Conservation (phyloP, 345 rosid species). For the Populus simonii region DNA sequence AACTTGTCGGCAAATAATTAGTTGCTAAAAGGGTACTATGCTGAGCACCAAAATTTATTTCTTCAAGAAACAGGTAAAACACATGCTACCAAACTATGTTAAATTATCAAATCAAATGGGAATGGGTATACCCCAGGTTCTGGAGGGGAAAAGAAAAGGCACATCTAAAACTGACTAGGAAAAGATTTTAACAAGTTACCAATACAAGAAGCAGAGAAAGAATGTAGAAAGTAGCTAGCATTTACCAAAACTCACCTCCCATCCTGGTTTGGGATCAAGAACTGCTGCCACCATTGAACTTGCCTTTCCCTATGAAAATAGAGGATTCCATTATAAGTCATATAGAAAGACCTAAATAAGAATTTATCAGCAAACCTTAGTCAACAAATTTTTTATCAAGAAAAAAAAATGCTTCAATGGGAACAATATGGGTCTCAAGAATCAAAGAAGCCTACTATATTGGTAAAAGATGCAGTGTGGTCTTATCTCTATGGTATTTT, state of each 20-base stretch:
- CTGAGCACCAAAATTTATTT: not conserved
- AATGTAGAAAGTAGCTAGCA: not conserved
- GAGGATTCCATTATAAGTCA: not conserved
- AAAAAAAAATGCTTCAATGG: not conserved
- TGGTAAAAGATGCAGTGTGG: not conserved
- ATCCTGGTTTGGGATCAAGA: constrained; percentile 72
- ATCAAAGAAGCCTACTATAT: not conserved
- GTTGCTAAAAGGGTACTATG: not conserved
- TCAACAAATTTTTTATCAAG: not conserved
- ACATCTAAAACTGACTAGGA: not conserved
- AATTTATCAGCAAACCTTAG: not conserved
- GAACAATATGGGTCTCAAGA: not conserved
- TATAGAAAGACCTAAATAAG: not conserved
- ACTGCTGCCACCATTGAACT: constrained; percentile 91
- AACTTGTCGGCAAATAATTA: not conserved
- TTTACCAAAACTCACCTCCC: constrained; percentile 53
- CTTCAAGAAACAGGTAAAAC: not conserved
- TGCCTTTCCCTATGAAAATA: constrained; percentile 70
- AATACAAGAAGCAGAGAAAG: not conserved
- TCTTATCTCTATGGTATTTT: no score
- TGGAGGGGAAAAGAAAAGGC: no score
- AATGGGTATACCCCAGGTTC: no score
- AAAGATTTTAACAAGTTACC: not conserved
- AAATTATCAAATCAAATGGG: not conserved
- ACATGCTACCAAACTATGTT: not conserved